These are phyloP conservation scores for Debaryomyces fabryi DNA, from an alignment of 1,139 yeast species.

Conservation along the genomic window DNA sequence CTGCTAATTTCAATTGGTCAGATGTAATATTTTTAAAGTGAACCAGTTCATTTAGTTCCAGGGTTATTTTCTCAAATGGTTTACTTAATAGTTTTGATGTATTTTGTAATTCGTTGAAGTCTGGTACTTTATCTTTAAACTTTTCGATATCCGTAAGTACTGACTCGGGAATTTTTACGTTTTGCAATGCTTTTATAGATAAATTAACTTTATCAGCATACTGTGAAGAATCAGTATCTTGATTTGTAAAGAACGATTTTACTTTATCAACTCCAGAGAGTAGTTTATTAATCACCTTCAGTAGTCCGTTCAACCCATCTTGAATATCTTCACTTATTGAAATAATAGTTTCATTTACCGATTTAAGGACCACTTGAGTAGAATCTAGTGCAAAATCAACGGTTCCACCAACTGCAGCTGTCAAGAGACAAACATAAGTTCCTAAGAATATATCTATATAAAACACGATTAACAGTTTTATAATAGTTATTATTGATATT, in stretches of 20 bases:
- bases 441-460: conserved; percentile 75
- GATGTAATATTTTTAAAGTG: conserved; percentile 15
- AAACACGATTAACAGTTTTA: conserved; percentile 64
- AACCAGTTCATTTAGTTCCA: conserved; percentile 17
- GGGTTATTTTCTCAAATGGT: conserved; percentile 23
- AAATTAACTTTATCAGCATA: conserved; percentile 52
- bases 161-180: conserved; percentile 64
- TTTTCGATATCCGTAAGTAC: conserved; percentile 55
- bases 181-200: conserved; percentile 56
- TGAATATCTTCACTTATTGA: conserved; percentile 61
- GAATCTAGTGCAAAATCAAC: conserved; percentile 75
- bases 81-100: conserved; percentile 27
- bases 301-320: conserved; percentile 58
- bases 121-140: conserved; percentile 54
- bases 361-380: conserved; percentile 59
- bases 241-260: conserved; percentile 54
- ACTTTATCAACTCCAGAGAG: conserved; percentile 48
- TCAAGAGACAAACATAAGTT: conserved; percentile 79
- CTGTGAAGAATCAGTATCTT: conserved; percentile 28
- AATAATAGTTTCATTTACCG: conserved; percentile 62
- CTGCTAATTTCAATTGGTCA: conserved; percentile 17
- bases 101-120: conserved; percentile 52
- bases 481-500: conserved; percentile 51
- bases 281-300: conserved; percentile 52
- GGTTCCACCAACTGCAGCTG: conserved; percentile 72